Evolutionary conservation across 345 rosid genomes (phyloP).

Genomic region (Chamaenerion angustifolium): DNA sequence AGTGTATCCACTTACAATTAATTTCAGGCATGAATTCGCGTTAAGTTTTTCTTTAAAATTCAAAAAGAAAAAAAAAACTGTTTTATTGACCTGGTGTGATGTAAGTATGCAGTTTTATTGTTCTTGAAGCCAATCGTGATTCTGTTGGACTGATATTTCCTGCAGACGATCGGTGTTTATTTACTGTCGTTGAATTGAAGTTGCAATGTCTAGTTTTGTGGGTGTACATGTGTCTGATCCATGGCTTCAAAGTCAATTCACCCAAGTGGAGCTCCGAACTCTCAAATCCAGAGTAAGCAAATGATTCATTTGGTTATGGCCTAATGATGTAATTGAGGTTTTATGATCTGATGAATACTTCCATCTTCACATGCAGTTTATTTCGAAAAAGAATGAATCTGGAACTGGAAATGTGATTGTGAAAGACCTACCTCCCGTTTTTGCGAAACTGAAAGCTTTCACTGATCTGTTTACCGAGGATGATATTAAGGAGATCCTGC

Average conservation of each 20-base stretch:
- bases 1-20: too few relatives aligned
- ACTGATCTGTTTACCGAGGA: slow-evolving; percentile 40
- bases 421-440: slow-evolving; percentile 57
- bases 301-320: not conserved
- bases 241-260: slow-evolving; percentile 95
- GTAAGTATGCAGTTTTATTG: too few relatives aligned
- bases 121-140: too few relatives aligned
- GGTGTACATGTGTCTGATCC: slow-evolving; percentile 94
- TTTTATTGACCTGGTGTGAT: too few relatives aligned
- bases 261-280: slow-evolving; percentile 94
- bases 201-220: slow-evolving; percentile 66
- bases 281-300: slow-evolving; percentile 78
- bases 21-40: too few relatives aligned
- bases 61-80: too few relatives aligned
- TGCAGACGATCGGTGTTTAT: slow-evolving; percentile 3
- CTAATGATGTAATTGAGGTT: not conserved
- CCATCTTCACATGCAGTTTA: slow-evolving; percentile 24
- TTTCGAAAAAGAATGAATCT: slow-evolving; percentile 42
- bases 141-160: not conserved
- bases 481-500: slow-evolving; percentile 52
- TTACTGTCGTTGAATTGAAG: slow-evolving; percentile 8
- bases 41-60: too few relatives aligned
- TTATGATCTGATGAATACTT: not conserved
- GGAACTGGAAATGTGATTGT: slow-evolving; percentile 30
- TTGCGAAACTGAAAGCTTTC: slow-evolving; percentile 59